phyloP scores from a whole-genome alignment of 805 yeast species.

The Candida taoyuanica region DNA sequence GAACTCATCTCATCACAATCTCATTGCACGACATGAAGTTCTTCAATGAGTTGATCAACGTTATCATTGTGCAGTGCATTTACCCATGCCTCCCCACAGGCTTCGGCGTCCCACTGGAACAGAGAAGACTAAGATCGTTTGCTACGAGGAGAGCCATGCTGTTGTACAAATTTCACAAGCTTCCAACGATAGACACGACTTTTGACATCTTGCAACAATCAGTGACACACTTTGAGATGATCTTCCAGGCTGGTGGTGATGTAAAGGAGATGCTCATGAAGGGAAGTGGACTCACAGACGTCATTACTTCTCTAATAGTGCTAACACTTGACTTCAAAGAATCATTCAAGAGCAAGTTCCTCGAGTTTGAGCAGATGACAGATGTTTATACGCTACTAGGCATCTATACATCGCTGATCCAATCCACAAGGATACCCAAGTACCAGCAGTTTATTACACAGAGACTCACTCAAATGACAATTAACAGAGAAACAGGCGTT shows the following conservation, averaged over 20 bases:
- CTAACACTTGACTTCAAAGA: constrained; percentile 22
- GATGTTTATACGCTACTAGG: constrained; percentile 65
- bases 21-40: constrained; percentile 83
- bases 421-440: constrained; percentile 42
- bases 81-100: constrained; percentile 55
- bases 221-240: constrained; percentile 18
- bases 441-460: constrained; percentile 44
- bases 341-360: constrained; percentile 11
- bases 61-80: constrained; percentile 67
- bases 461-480: constrained; percentile 50
- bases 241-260: constrained; percentile 28
- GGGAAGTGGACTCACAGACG: constrained; percentile 66
- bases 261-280: constrained; percentile 45
- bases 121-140: constrained; percentile 51
- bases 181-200: constrained; percentile 6
- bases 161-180: constrained; percentile 15
- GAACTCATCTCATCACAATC: constrained; percentile 42
- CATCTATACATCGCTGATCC: constrained; percentile 52
- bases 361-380: constrained; percentile 38
- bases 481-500: constrained; percentile 65
- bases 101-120: constrained; percentile 60
- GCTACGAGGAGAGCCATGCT: constrained; percentile 23
- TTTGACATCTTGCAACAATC: constrained; percentile 11
- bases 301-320: constrained; percentile 44
- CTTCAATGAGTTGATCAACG: constrained; percentile 57